Evolutionary conservation across 2,329 filamentous ascomycete species (phyloP), one percentile per base, ranked within the genome.

Genomic region (Ophiobolus disseminans): DNA sequence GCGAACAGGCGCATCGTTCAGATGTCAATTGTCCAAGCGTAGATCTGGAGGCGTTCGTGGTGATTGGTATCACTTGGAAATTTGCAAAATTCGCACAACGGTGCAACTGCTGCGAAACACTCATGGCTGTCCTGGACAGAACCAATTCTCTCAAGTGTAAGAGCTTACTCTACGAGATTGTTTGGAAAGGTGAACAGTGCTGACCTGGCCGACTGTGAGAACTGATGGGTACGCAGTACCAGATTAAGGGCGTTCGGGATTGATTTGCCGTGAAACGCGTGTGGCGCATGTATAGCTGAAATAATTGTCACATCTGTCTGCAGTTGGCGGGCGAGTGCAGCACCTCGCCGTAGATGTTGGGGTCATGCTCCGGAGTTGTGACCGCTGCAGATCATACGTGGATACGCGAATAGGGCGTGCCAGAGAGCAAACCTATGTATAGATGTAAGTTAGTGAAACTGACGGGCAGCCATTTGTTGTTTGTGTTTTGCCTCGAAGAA

Each of bases 401-500:
- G 11, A 16, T 8, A 25, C 14, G 10, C 21, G 20, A 21, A n/a
- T 28, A n/a, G 40, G 25, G 23, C 31, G 37, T 26, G 3, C 37
- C 17, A 26, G 28, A 23, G 35, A 49, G 47, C 30, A 45, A 25
- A 20, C 44, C 45, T 48, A 44, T 47, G 41, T 36, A 26, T 48
- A 40, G 35, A 48, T 44, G 35, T 38, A 14, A 36, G 48, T 58
- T 60, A 48, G 48, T 60, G 56, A 62, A 55, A 60, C 53, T 52
- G 53, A 52, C 56, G 49, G 48, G 43, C 31, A 38, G 36, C 17
- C 39, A 40, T 31, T 26, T 22, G 20, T n/a, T n/a, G 22, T 14
- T 5, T 28, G 13, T 34, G 16, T 20, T 37, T 17, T 36, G 31
- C 8, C 41, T 45, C 17, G 14, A 25, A 11, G 5, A 11, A 5